Evolutionary conservation across 495 filamentous ascomycete species (phyloP), one percentile per base, ranked within the genome.

Genomic region (Aspergillus conjunctus): DNA sequence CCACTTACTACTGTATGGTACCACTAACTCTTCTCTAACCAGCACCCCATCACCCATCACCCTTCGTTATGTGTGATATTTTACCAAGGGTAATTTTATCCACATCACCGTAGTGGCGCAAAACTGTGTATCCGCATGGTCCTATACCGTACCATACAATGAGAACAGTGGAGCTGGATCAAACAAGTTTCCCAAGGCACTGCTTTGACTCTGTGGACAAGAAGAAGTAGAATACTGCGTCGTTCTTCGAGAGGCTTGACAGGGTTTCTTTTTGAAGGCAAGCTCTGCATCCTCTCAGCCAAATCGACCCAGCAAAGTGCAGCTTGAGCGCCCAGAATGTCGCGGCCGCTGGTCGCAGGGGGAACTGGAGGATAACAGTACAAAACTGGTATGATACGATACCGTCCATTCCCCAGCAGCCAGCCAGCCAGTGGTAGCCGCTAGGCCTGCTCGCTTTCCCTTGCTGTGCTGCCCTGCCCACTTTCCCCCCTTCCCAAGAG

Each of bases 391-490:
- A 66, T 62, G 58, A 51, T 51, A 68, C 63, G 6, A 60, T 66
- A 66, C 67, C 22, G 34, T 18, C 37, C 61, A 66, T 63, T 60
- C 58, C 51, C 59, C 32, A 64, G 58, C 65, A 58, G 51, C 41
- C 56, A 33, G 20, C 41, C 59, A 63, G 58, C 60, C 60, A 63
- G 60, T 59, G 15, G 65, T 56, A 61, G 54, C 37, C 39, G 56
- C 60, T 49, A 53, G 51, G 57, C 48, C 32, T 58, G 52, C 43
- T 45, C 49, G 53, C 48, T 61, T 65, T 66, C 63, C 64, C 64
- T 66, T 66, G 64, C 64, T 66, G 64, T 64, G 61, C 51, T 62
- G 62, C 63, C 60, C 51, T 62, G 62, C 63, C 60, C 63, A 62
- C 64, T 66, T 26, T 64, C 55, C 63, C 66, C 63, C 66, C 60